Evolutionary conservation across 148 eudicot genomes (phyloP), one percentile per base, ranked within the genome.

Genomic region (Amaranthus hypochondriacus): DNA sequence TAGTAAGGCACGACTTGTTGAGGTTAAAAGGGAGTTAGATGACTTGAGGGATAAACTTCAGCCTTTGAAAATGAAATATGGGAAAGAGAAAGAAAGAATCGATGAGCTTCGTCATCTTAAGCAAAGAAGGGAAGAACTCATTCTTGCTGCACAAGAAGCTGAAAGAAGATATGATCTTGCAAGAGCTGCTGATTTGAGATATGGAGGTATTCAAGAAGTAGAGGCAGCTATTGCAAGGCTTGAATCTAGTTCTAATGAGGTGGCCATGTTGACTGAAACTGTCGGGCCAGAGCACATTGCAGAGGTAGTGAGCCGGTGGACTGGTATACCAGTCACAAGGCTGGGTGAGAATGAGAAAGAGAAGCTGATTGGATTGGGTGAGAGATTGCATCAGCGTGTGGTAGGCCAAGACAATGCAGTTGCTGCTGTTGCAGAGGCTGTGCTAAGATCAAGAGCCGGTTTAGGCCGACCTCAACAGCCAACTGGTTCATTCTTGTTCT

Each of bases 231-330:
- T 93, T 28, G 75, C 88, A 3, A 87, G 61, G 71, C 86, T 93
- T 0, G 98, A 90, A 73, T 80, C 86, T 7, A 79, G 43, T 48
- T 56, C 85, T 21, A 82, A 51, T 63, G 91, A 85, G 48, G 80
- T 76, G 28, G 28, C 76, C 9, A 91, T 91, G 96, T 63, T 89
- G 56, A 87, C 95, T 2, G 98, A 93, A 74, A 86, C 86, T 10
- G 95, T 93, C 0, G 98, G 95, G 6, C 97, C 98, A 0, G 97
- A 93, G 9, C 98, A 93, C 9, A 91, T 93, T 46, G 92, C 92
- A 3, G 95, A 93, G 28, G 95, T 88, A 11, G 98, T 93, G 55
- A 88, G 89, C 70, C 84, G 91, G 7, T 93, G 96, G 98, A 93
- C 96, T 28, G 97, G 97, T 3, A 93, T 93, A 56, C 96, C 96